Base-by-base conservation (phyloP, 129 eudicot genomes). In the Tagetes erecta region DNA sequence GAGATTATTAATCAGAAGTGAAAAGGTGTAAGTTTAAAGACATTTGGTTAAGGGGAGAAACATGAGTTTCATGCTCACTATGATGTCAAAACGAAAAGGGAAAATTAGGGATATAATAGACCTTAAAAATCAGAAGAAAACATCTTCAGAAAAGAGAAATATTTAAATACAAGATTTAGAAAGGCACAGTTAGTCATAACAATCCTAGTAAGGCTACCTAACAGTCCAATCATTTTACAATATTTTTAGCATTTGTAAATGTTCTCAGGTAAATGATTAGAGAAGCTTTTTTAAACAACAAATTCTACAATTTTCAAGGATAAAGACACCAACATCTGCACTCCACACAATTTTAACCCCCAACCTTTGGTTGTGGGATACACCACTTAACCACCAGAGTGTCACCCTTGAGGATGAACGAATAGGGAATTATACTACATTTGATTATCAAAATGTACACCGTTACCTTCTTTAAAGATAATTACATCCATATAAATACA, bases 61-160 rank as follows among this genome's bases (percentile, higher is more conserved):
- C 51, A 53, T 71, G 38, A 39, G 38, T 55, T 71, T 55, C 9
- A 52, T 52, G 64, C 57, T 70, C 63, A 37, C 45, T 51, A 70
- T 47, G 65, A 40, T 57, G 30, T 68, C 30, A 76, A 5, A 76
- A 40, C 65, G 37, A 56, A 57, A 68, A 41, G 8, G 20, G 10
- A 0, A 33, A 37, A 53, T 31, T 3, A 33, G 7, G 36, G 13
- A 52, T 76, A 52, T 76, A 66, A 55, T n/a, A 40, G 1, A 76
- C 36, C 57, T 52, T 46, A 74, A 11, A 42, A 42, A 31, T 44
- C 9, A 42, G 44, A 59, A 59, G 68, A 42, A 39, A 73, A n/a
- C 70, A 58, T n/a, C 60, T 50, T 50, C n/a, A 3, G 46, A 53
- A 6, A 20, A 51, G 62, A 69, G 30, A 68, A 68, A 68, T 5